Evolutionary conservation across 2,329 filamentous ascomycete genomes (phyloP), one percentile per base, ranked within the genome.

Genomic region (Mycosphaerelloides madeirae): DNA sequence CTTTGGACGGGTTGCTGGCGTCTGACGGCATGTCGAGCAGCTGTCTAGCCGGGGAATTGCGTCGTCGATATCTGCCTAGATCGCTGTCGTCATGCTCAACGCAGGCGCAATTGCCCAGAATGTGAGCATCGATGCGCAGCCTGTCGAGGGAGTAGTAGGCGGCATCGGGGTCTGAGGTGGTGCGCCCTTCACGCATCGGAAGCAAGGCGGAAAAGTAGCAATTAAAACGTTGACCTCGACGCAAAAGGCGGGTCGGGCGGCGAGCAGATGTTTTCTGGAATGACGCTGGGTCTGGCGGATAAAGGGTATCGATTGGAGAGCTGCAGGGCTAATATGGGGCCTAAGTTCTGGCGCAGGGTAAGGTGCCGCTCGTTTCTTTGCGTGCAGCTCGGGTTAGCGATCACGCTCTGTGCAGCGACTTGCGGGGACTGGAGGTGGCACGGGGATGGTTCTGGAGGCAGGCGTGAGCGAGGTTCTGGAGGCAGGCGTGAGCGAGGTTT

Each of bases 21-120:
- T 56, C 47, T 33, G 56, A 51, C 54, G 64, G 64, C 31, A 52
- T 56, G 42, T 53, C 48, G 42, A 58, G 60, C 19, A 56, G 59
- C 40, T 62, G 51, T 35, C 47, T 50, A 6, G 55, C 57, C 33
- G 62, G 62, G 38, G 57, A 61, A 38, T 66, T 63, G 31, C 64
- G 53, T 12, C 61, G 55, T 20, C 62, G 61, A 41, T 55, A 61
- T 31, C 52, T 49, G 32, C 61, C 60, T 13, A 62, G 52, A 15
- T 43, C 38, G n/a, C 56, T 56, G 37, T 54, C 52, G 41, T 62
- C 60, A 20, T 56, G 54, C 34, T 50, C 47, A 18, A 56, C 52
- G 41, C 61, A 63, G 9, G 58, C 53, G 43, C 61, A 63, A 31
- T 46, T 57, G 31, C 60, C 57, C 31, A 53, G 48, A 36, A 32